Evolutionary conservation across 2,329 filamentous ascomycete species (phyloP), one percentile per base, ranked within the genome.

Genomic region (Penicillium sp.): DNA sequence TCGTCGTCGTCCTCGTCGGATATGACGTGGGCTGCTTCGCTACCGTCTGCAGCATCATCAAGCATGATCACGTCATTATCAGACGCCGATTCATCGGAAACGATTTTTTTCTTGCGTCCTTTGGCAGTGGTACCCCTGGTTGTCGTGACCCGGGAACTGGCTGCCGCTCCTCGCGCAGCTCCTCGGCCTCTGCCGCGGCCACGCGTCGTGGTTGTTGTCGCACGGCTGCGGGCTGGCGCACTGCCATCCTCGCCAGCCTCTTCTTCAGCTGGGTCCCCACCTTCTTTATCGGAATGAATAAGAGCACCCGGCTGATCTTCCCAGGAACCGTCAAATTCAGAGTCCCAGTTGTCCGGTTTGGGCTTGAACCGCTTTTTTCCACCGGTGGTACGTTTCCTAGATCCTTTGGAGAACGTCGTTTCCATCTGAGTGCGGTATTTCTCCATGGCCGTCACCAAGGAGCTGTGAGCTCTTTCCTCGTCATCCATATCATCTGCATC

Each of bases 281-380:
- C 75, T 54, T 81, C 74, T 18, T 76, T 69, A n/a, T 81, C 78
- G 2, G 76, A 76, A 52, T 74, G 74, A 42, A 85, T 78, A 5
- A 85, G 70, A 1, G 86, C 89, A 7, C 83, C 86, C 0, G 88
- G 84, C 53, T 90, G 85, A 44, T 94, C 88, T 54, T 87, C 87
- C 92, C 93, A 97, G 46, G 81, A 80, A 0, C 92, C 94, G 45
- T 96, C 87, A 24, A 92, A 76, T 59, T 97, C 93, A n/a, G 85
- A 89, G 66, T 97, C 90, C 91, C 92, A 97, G 2, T 79, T 80
- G 10, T 84, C 81, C 1, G 93, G 93, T 68, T 86, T 89, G 0
- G 89, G 86, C 67, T 89, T 93, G 54, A 89, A 78, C 58, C 78
- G 84, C 64, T 78, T 83, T 64, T 79, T 81, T 41, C 76, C 67